A percentile compares a stretch with the other conserved stretches of the same genome.
Evolutionary conservation across 192 early-diverging fungal species (phyloP).

Genomic region (Geranomyces variabilis): DNA sequence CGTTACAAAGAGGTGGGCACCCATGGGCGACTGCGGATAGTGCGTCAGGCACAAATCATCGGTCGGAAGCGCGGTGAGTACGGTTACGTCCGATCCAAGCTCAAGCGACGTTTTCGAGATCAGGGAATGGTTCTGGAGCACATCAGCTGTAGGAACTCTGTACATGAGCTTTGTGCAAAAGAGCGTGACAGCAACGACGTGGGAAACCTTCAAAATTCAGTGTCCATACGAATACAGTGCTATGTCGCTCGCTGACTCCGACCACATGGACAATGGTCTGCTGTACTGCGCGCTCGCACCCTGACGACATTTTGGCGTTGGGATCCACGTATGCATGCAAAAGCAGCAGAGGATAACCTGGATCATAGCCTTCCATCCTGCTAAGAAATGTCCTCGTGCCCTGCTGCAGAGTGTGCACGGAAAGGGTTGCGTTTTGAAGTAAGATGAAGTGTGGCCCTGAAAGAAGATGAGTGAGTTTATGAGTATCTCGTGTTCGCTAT

Average conservation of each 20-base stretch:
- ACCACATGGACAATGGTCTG: conserved; percentile 13
- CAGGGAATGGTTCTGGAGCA: background rate
- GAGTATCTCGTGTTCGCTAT: background rate
- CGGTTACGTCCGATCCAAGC: background rate
- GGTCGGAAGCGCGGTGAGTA: conserved; percentile 25
- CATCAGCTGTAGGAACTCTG: too few relatives aligned
- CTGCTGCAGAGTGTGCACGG: conserved; percentile 2
- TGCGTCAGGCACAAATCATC: conserved; percentile 32
- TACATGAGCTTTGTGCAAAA: too few relatives aligned
- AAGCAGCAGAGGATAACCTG: conserved; percentile 4
- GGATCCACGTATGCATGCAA: conserved; percentile 31
- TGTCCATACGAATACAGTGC: conserved; percentile 15
- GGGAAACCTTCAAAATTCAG: conserved; percentile 11
- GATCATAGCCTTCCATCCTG: conserved; percentile 15
- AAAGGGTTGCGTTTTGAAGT: background rate
- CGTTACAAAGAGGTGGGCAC: conserved; percentile 42
- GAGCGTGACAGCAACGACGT: too few relatives aligned
- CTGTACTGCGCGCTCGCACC: background rate
- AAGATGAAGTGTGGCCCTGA: conserved; percentile 7
- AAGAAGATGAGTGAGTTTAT: background rate
- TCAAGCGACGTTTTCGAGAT: background rate
- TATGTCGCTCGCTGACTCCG: conserved; percentile 6
- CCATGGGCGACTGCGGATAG: conserved; percentile 36
- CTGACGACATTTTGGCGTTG: background rate
- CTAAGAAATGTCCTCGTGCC: background rate